phyloP scores from a whole-genome alignment of 1,284 basidiomycete species.

The Mycosarcoma mackinlayi region DNA sequence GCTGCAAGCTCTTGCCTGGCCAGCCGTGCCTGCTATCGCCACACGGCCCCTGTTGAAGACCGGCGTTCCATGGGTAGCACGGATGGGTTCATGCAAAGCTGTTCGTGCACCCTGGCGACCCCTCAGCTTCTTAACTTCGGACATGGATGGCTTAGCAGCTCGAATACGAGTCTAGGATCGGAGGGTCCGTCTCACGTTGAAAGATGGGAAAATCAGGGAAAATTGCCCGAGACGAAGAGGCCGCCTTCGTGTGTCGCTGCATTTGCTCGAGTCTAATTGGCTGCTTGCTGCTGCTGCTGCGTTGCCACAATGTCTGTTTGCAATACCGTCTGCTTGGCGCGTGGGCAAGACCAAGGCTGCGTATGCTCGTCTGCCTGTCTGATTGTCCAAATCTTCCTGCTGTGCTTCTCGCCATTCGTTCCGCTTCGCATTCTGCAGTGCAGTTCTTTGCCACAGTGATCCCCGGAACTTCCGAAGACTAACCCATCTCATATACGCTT shows the following conservation, averaged over 20 bases:
- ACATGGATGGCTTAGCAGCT: too few relatives aligned
- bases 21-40: too few relatives aligned
- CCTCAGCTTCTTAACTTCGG: too few relatives aligned
- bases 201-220: neutral
- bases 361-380: neutral
- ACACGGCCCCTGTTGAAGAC: too few relatives aligned
- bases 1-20: neutral
- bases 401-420: neutral
- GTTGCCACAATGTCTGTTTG: conserved; percentile 1
- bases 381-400: neutral
- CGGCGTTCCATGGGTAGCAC: too few relatives aligned
- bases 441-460: conserved; percentile 8
- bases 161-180: conserved; percentile 5
- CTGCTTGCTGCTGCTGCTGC: neutral
- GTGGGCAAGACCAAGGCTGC: neutral
- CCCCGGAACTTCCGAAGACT: conserved; percentile 10
- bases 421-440: too few relatives aligned
- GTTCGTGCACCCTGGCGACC: too few relatives aligned
- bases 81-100: too few relatives aligned
- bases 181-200: conserved; percentile 2
- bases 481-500: conserved; percentile 14
- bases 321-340: neutral
- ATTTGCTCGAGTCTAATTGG: conserved; percentile 24
- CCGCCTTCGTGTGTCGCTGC: conserved; percentile 3
- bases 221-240: conserved; percentile 30